Evolutionary conservation across 495 filamentous ascomycete species (phyloP), one percentile per base, ranked within the genome.

Genomic region (Penicillium psychrofluorescens): DNA sequence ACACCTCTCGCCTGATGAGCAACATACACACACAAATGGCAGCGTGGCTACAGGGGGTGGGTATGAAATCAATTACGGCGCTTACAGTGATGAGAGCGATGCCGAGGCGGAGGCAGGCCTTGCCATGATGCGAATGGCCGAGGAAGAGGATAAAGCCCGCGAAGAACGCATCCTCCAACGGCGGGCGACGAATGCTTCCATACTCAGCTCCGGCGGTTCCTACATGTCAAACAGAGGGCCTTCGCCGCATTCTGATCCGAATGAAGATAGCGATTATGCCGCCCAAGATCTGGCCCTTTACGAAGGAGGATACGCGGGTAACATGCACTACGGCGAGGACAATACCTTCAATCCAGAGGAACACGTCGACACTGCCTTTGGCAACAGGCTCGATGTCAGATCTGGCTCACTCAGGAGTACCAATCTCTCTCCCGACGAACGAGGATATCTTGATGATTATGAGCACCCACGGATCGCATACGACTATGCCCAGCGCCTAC

Each of bases 61-160:
- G 1, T 59, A 69, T 29, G 64, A 68, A 43, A 63, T 71, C 30
- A 72, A 76, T 46, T 78, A 80, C 43, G 68, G 64, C 57, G 73
- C 69, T 1, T 75, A 78, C 47, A 79, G 75, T 53, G 78, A 92
- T 47, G 86, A 88, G 27, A 95, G 89, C 54, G 92, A 99, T 49
- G 80, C 88, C 0, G 92, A 99, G 62, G 91, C 88, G 22, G 85
- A 85, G 14, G 88, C 86, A 22, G 92, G 92, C 1, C 66, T 94
- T 12, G 79, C 83, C 50, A 89, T 90, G 54, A 76, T 98, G 75
- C 82, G 79, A 30, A 78, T 87, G 63, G 87, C 86, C 1, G 92
- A 95, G 41, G 80, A 90, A 62, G 81, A 95, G 56, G 89, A 95
- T 15, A 64, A 55, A 36, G 73, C 66, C 4, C 68, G 74, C 13